These are phyloP conservation scores for Volvox carteri DNA, from an alignment of 163 green algal species.

Conservation along the genomic window DNA sequence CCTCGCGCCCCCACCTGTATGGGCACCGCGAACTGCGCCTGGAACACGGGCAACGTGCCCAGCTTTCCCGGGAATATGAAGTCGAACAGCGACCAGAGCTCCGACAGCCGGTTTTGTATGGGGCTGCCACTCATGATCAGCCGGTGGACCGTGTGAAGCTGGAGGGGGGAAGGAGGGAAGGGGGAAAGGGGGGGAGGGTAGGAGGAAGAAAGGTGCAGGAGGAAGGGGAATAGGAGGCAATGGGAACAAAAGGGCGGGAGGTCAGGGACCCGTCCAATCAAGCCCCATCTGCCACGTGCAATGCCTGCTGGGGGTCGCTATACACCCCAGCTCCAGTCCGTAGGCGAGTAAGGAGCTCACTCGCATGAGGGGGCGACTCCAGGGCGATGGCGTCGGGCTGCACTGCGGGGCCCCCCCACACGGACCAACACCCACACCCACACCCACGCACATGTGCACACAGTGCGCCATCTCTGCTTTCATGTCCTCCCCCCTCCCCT, in stretches of 20 bases:
- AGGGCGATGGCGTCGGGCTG: conserved; percentile 40
- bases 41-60: conserved; percentile 98
- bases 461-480: no score
- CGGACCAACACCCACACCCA: no score
- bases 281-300: no score
- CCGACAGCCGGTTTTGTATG: conserved; percentile 96
- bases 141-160: conserved; percentile 93
- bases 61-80: conserved; percentile 99
- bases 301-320: no score
- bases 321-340: no score
- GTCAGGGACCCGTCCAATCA: no score
- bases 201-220: neutral
- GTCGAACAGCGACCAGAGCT: conserved; percentile 99
- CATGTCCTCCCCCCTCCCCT: no score
- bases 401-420: no score
- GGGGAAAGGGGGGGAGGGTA: neutral
- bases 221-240: neutral
- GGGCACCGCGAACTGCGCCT: conserved; percentile 94
- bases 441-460: no score
- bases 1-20: conserved; percentile 81
- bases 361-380: conserved; percentile 36
- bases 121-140: conserved; percentile 95
- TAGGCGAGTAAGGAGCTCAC: no score
- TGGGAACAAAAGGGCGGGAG: no score
- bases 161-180: neutral